Base-by-base conservation (phyloP, 2,329 filamentous ascomycete species). In the Chrysoporthe puriensis region DNA sequence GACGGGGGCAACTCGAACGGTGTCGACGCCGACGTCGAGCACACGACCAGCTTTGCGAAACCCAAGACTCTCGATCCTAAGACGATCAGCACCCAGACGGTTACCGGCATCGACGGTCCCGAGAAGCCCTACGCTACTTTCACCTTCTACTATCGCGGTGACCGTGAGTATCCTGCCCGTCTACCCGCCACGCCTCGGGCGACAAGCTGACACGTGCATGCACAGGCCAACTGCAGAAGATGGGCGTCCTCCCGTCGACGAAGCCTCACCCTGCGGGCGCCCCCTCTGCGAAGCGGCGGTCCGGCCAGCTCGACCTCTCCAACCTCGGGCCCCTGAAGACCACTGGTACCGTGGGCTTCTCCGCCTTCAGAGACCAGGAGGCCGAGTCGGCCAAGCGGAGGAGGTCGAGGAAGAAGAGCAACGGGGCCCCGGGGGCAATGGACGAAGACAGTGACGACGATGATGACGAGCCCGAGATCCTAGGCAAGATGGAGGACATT, bases 31-130 rank as follows among this genome's bases (percentile, higher is more conserved):
- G 93, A 97, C 75, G 88, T 97, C 66, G 96, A 98, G 79, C 96
- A 99, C 77, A 98, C 96, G 1, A 98, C 96, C 8, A 97, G 94
- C 77, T 98, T 98, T 79, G 95, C 95, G 11, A 97, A 97, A 81
- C 95, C 94, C 16, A 98, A 97, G 84, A 91, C 93, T 1, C 85
- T 97, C 64, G 96, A 98, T 80, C 95, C 95, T 0, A 97, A 97
- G 81, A 94, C 93, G 2, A 99, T 99, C 76, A 98, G 94, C 76
- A 99, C 96, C 2, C 96, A 99, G 80, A 99, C 96, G 0, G 96
- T 99, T n/a, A 98, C 96, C 9, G 96, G 95, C 21, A 97, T 98
- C 70, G 96, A 99, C 78, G 93, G 94, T 0, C 94, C 94, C 26
- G 95, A 98, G 71, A 96, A 95, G 79, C 96, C 96, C 3, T 99